Evolutionary conservation across 805 yeast species (phyloP).

Genomic region (Sugiyamaella valdiviana): DNA sequence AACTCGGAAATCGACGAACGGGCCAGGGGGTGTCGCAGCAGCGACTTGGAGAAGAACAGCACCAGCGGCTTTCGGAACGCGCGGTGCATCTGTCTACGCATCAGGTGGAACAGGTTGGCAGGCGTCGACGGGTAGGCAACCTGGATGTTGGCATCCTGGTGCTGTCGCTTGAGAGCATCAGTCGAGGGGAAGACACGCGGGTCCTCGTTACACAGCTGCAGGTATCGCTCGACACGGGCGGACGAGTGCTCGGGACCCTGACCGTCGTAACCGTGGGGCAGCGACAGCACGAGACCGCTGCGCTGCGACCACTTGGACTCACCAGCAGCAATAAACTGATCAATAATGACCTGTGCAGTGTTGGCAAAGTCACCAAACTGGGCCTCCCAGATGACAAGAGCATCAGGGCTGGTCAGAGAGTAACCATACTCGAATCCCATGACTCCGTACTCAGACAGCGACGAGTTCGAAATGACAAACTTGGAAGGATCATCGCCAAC

Average conservation of each 20-base stretch:
- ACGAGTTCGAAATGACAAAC: slow-evolving; percentile 86
- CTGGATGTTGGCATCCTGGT: slow-evolving; percentile 98
- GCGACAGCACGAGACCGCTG: slow-evolving; percentile 87
- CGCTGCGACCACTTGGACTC: slow-evolving; percentile 99
- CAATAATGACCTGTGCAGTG: slow-evolving; percentile 96
- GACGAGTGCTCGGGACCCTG: slow-evolving; percentile 99
- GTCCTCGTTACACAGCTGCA: slow-evolving; percentile 94
- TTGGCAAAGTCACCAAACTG: slow-evolving; percentile 99
- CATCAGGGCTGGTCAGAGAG: slow-evolving; percentile 95
- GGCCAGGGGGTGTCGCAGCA: slow-evolving; percentile 96
- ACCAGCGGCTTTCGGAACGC: slow-evolving; percentile 86
- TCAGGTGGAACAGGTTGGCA: slow-evolving; percentile 88
- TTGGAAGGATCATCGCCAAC: slow-evolving; percentile 70
- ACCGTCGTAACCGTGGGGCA: slow-evolving; percentile 99
- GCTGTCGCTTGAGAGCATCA: slow-evolving; percentile 90
- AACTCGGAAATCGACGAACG: slow-evolving; percentile 78
- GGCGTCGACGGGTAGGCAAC: slow-evolving; percentile 98
- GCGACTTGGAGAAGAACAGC: slow-evolving; percentile 83
- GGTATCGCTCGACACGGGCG: slow-evolving; percentile 93
- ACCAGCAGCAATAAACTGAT: slow-evolving; percentile 94
- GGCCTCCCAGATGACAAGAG: slow-evolving; percentile 98
- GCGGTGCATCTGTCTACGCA: slow-evolving; percentile 99
- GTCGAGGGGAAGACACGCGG: slow-evolving; percentile 87
- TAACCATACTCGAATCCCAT: slow-evolving; percentile 99
- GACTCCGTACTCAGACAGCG: slow-evolving; percentile 97